Conservation (phyloP, 176 grass and related monocot genomes). For the Juncus inflexus region DNA sequence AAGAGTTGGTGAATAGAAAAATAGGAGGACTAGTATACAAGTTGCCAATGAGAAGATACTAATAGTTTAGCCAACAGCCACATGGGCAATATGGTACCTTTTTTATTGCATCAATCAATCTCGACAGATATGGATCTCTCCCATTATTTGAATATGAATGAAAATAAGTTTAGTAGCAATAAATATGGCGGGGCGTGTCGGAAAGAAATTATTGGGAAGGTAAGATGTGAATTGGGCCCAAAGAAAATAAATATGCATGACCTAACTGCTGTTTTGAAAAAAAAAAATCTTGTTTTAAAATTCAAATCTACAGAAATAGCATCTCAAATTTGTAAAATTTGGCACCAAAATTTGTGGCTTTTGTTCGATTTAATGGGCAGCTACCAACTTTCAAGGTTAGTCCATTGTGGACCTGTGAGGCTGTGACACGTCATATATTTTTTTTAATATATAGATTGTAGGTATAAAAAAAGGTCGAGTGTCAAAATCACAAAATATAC, state of each 20-base stretch:
- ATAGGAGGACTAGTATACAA: conserved; percentile 20
- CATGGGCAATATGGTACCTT: conserved; percentile 19
- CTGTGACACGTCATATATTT: no score
- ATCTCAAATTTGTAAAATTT: conserved; percentile 13
- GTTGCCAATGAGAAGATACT: neutral
- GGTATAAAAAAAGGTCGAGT: conserved; percentile 27
- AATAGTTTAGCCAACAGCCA: conserved; percentile 26
- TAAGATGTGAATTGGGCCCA: conserved; percentile 30
- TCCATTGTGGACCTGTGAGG: no score
- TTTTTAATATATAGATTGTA: conserved; percentile 11
- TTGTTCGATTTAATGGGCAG: conserved; percentile 17
- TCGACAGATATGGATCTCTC: conserved; percentile 4
- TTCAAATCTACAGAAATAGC: conserved; percentile 1
- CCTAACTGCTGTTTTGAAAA: conserved; percentile 11
- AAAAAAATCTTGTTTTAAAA: conserved; percentile 7
- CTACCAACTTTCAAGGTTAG: conserved; percentile 7
- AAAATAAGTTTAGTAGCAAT: conserved; percentile 27
- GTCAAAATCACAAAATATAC: conserved; percentile 20
- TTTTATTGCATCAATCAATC: conserved; percentile 19
- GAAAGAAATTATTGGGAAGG: conserved; percentile 31
- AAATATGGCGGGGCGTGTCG: conserved; percentile 1
- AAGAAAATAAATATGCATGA: conserved; percentile 24
- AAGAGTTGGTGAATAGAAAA: conserved; percentile 12
- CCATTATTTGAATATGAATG: conserved; percentile 10
- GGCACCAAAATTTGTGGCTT: conserved; percentile 2